Percentiles rank a stretch among this genome's conserved stretches.
phyloP scores from a whole-genome alignment of 1,139 yeast species.

The Suhomyces guaymorum region DNA sequence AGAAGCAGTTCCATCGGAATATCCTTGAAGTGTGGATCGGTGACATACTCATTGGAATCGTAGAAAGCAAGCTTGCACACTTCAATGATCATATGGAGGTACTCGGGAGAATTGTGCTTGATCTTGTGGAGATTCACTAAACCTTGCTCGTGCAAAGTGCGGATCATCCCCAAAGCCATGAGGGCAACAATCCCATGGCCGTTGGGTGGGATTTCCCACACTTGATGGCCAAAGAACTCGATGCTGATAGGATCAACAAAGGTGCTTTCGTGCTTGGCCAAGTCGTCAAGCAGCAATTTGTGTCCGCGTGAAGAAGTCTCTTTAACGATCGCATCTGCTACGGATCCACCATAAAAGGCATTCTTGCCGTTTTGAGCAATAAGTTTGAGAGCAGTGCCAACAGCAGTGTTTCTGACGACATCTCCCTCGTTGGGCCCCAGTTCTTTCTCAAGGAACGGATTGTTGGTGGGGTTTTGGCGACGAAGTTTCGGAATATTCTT shows the following conservation, averaged over 20 bases:
- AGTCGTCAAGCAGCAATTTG: slow-evolving; percentile 55
- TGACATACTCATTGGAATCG: slow-evolving; percentile 74
- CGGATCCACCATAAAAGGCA: slow-evolving; percentile 68
- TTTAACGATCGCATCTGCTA: slow-evolving; percentile 65
- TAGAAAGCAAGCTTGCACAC: slow-evolving; percentile 71
- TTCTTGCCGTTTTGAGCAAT: slow-evolving; percentile 60
- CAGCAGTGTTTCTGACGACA: slow-evolving; percentile 49
- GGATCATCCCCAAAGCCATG: slow-evolving; percentile 65
- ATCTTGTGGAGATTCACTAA: slow-evolving; percentile 45
- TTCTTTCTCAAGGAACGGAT: slow-evolving; percentile 39
- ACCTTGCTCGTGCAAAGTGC: slow-evolving; percentile 51
- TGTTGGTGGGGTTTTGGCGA: slow-evolving; percentile 37
- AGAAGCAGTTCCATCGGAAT: slow-evolving; percentile 39
- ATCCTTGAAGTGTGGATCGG: slow-evolving; percentile 55
- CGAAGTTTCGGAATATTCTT: slow-evolving; percentile 38
- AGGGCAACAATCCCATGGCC: slow-evolving; percentile 80
- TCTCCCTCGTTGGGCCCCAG: slow-evolving; percentile 62
- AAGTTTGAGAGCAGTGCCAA: slow-evolving; percentile 55
- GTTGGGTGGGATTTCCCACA: slow-evolving; percentile 83
- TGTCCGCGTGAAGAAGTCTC: slow-evolving; percentile 57
- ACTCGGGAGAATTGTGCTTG: slow-evolving; percentile 70
- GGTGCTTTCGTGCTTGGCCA: slow-evolving; percentile 55
- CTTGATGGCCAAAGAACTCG: slow-evolving; percentile 42
- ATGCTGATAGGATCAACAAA: slow-evolving; percentile 62
- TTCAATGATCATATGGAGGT: slow-evolving; percentile 69